phyloP scores from a whole-genome alignment of 495 filamentous ascomycete genomes.

The Penicillium egyptiacum region DNA sequence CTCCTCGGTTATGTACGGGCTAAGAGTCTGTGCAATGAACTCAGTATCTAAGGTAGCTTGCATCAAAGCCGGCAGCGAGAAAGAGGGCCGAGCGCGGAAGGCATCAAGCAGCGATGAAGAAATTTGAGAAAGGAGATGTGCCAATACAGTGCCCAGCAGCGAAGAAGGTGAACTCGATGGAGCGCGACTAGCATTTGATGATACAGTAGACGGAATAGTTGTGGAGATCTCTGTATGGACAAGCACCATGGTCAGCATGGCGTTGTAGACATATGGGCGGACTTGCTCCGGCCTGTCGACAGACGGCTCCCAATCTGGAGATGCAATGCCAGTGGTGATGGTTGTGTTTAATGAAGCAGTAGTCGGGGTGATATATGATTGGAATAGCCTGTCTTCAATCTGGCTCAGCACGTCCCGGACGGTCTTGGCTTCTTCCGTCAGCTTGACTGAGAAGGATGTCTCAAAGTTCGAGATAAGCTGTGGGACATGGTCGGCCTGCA shows the following conservation, averaged over 20 bases:
- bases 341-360: slow-evolving; percentile 59
- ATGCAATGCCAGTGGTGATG: slow-evolving; percentile 68
- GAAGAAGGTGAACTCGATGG: slow-evolving; percentile 48
- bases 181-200: slow-evolving; percentile 29
- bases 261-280: slow-evolving; percentile 82
- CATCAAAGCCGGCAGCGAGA: slow-evolving; percentile 79
- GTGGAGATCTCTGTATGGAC: slow-evolving; percentile 91
- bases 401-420: slow-evolving; percentile 86
- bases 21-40: slow-evolving; percentile 91
- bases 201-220: slow-evolving; percentile 53
- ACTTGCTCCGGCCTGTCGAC: slow-evolving; percentile 69
- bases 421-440: slow-evolving; percentile 86
- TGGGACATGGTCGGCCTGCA: slow-evolving; percentile 75
- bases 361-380: slow-evolving; percentile 80
- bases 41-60: slow-evolving; percentile 97
- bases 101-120: slow-evolving; percentile 67
- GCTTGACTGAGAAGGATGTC: slow-evolving; percentile 80
- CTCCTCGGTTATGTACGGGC: slow-evolving; percentile 80
- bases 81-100: slow-evolving; percentile 65
- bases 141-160: slow-evolving; percentile 72
- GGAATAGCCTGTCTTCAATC: slow-evolving; percentile 86
- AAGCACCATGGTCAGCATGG: slow-evolving; percentile 77
- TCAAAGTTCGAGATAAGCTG: slow-evolving; percentile 85
- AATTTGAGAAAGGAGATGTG: slow-evolving; percentile 74
- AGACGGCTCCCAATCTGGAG: slow-evolving; percentile 67